Conservation (phyloP, 2,329 filamentous ascomycete genomes). For the Hypoxylon sp. region DNA sequence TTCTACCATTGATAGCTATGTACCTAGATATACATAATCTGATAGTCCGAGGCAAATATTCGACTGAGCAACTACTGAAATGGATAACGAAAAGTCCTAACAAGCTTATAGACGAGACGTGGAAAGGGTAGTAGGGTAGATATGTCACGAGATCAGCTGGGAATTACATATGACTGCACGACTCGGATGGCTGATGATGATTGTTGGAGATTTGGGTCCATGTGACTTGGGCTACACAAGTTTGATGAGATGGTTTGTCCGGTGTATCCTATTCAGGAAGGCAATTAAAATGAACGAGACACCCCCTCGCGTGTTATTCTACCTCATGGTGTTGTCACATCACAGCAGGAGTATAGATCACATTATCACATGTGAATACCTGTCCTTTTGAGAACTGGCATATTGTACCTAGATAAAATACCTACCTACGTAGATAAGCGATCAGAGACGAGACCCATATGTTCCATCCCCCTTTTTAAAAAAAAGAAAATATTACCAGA, state of each 20-base stretch:
- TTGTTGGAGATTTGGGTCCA: conserved; percentile 24
- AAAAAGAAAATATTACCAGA: neutral
- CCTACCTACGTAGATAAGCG: neutral
- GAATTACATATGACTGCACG: conserved; percentile 12
- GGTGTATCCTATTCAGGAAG: conserved; percentile 31
- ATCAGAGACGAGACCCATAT: neutral
- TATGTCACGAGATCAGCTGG: conserved; percentile 11
- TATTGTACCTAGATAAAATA: neutral
- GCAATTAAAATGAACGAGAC: conserved; percentile 16
- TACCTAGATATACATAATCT: no score
- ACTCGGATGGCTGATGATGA: conserved; percentile 17
- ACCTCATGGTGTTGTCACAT: conserved; percentile 2
- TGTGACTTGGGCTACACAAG: conserved; percentile 34
- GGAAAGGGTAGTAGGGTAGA: neutral
- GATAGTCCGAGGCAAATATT: neutral
- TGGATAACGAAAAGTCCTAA: neutral
- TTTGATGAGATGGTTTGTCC: conserved; percentile 21
- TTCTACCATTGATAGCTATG: no score
- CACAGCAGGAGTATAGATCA: neutral
- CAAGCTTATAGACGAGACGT: neutral
- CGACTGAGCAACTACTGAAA: neutral
- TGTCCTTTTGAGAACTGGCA: neutral
- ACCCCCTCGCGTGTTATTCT: neutral
- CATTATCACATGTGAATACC: conserved; percentile 1
- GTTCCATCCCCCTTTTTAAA: no score